Percentiles rank a stretch among this genome's conserved stretches.
Evolutionary conservation across 2,329 filamentous ascomycete species (phyloP).

Genomic region (Xylariaceae sp.): DNA sequence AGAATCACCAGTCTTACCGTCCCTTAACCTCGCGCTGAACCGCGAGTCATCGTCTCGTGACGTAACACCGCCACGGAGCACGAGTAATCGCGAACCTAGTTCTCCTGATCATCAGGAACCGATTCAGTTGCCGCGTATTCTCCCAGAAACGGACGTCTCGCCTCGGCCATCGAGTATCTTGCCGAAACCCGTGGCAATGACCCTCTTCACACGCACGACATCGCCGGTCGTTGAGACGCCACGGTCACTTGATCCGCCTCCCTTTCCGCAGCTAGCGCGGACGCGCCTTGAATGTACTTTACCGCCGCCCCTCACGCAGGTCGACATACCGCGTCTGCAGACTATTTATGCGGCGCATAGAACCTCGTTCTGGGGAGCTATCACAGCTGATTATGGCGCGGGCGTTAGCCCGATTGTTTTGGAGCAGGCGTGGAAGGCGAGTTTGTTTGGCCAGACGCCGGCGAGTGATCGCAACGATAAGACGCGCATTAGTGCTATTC

Average conservation of each 20-base stretch:
- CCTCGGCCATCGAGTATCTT: conserved; percentile 57
- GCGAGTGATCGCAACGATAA: conserved; percentile 36
- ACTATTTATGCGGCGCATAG: conserved; percentile 67
- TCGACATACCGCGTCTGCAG: conserved; percentile 62
- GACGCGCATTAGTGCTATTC: conserved; percentile 58
- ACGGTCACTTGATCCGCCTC: conserved; percentile 35
- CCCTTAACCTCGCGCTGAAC: conserved; percentile 47
- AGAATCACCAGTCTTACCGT: conserved; percentile 46
- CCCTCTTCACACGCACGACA: conserved; percentile 36
- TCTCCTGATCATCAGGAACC: conserved; percentile 39
- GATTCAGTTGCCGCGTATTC: conserved; percentile 52
- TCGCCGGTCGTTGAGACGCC: conserved; percentile 39
- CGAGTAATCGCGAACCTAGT: conserved; percentile 41
- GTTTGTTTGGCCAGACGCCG: conserved; percentile 27
- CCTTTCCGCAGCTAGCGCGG: conserved; percentile 38
- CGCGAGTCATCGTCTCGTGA: conserved; percentile 46
- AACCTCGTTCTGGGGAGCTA: conserved; percentile 64
- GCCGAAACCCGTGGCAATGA: conserved; percentile 57
- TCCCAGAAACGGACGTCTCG: conserved; percentile 40
- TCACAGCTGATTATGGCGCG: conserved; percentile 66
- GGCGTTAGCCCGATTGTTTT: conserved; percentile 57
- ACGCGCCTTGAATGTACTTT: conserved; percentile 57
- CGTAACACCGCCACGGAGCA: conserved; percentile 43
- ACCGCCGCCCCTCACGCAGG: conserved; percentile 39
- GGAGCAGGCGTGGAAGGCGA: conserved; percentile 64